Base-by-base conservation (phyloP, 2,329 filamentous ascomycete genomes). In the Cercospora beticola region DNA sequence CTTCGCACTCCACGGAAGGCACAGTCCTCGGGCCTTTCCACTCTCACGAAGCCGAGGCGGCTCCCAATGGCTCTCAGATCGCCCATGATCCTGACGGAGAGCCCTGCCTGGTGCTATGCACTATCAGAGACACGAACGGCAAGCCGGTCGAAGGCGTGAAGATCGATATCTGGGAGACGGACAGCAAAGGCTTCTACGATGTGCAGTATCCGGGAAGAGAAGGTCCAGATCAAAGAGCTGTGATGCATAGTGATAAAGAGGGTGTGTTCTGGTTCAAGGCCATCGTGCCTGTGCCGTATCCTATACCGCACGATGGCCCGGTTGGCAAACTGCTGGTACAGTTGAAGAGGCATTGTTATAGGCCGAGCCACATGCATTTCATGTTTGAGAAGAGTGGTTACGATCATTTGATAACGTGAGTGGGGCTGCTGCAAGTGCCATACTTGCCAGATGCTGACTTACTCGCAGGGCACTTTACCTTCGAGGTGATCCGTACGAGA, bases 131-230 rank as follows among this genome's bases (percentile, higher is more conserved):
- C 77, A 87, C 86, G 0, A 49, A 80, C 0, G 91, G 90, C 0
- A 83, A 82, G 1, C 89, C 92, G 0, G 83, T 95, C 31, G 70
- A 81, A 1, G 87, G 83, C 58, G 91, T 89, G 31, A 92, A 89
- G 77, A 86, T 94, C 70, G 92, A 95, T 78, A 89, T 95, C 72
- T 95, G 92, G 92, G 92, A 94, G 81, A 93, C 92, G 8, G 92
- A 94, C 78, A 89, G 86, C 68, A 87, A 87, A n/a, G 92, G 92
- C 9, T 88, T 89, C 75, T 95, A 95, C 77, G 92, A 95, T 76
- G 91, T 94, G 69, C 92, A 95, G 80, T 89, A 93, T 77, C 82
- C 86, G 0, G 86, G 87, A 52, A 83, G 89, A 3, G 79, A 84
- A 7, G 85, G 83, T 1, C 90, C 91, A 0, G 90, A 92, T 81